Evolutionary conservation across 306 rosid species (phyloP).

Genomic region (Pterocarpus macrocarpus): DNA sequence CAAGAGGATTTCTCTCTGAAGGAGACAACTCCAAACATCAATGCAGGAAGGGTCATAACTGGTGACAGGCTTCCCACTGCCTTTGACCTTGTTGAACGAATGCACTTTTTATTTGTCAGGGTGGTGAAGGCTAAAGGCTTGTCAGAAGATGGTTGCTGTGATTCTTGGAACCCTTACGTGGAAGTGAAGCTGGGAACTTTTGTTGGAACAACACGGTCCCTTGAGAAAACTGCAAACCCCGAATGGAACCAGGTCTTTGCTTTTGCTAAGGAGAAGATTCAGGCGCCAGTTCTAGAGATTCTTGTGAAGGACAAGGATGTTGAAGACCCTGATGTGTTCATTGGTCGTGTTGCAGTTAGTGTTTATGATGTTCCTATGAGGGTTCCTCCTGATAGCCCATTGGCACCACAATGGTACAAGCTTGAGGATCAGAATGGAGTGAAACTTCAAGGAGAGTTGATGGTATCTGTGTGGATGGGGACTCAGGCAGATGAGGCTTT

Average conservation of each 20-base stretch:
- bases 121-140: conserved; percentile 52
- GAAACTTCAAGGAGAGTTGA: conserved; percentile 47
- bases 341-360: conserved; percentile 40
- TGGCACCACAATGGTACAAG: conserved; percentile 48
- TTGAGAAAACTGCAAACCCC: conserved; percentile 24
- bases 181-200: conserved; percentile 52
- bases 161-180: conserved; percentile 38
- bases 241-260: conserved; percentile 50
- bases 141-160: background rate
- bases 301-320: conserved; percentile 33
- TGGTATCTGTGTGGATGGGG: conserved; percentile 60
- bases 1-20: conserved; percentile 54
- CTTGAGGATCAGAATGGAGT: conserved; percentile 36
- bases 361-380: conserved; percentile 46
- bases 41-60: conserved; percentile 38
- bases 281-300: conserved; percentile 39
- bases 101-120: conserved; percentile 54
- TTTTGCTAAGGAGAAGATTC: conserved; percentile 46
- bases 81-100: conserved; percentile 54
- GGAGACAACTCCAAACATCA: conserved; percentile 54
- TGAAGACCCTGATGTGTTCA: background rate
- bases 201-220: conserved; percentile 39
- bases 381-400: conserved; percentile 51
- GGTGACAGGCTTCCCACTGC: conserved; percentile 39
- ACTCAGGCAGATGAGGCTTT: conserved; percentile 57